Evolutionary conservation across 2,329 filamentous ascomycete genomes (phyloP).

Genomic region (Claviceps africana): DNA sequence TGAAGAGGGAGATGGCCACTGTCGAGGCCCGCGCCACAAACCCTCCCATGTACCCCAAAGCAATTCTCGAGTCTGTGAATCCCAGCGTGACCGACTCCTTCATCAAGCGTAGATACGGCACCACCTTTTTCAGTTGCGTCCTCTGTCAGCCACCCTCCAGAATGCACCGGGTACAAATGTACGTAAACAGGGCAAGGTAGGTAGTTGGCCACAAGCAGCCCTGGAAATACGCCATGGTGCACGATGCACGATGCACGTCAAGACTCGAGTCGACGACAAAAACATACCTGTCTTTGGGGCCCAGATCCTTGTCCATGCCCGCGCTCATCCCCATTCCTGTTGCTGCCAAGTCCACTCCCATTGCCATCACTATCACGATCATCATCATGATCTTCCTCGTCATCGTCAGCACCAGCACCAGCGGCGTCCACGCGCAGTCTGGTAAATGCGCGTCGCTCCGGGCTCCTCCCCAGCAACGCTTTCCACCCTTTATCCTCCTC

Average conservation of each 20-base stretch:
- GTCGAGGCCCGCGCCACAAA: constrained; percentile 92
- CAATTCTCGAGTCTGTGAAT: constrained; percentile 63
- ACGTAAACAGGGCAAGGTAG: not conserved
- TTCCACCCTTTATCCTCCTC: constrained; percentile 67
- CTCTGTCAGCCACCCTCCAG: constrained; percentile 7
- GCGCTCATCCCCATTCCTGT: not conserved
- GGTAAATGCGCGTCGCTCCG: constrained; percentile 12
- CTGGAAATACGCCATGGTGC: not conserved
- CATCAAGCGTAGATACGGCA: constrained; percentile 47
- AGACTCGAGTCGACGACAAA: not conserved
- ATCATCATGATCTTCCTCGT: not conserved
- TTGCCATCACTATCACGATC: not conserved
- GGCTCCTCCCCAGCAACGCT: constrained; percentile 34
- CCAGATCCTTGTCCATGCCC: constrained; percentile 1
- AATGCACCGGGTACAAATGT: not conserved
- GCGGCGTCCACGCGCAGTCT: constrained; percentile 8
- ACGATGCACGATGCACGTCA: not conserved
- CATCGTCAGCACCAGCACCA: not conserved
- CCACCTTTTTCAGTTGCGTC: constrained; percentile 15
- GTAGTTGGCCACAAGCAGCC: not conserved
- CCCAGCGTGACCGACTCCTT: constrained; percentile 54
- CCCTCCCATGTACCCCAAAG: constrained; percentile 78
- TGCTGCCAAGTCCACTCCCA: not conserved
- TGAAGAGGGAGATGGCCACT: constrained; percentile 87
- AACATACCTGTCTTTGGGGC: constrained; percentile 15